Evolutionary conservation across 108 stramenopile genomes (phyloP), one percentile per base, ranked within the genome.

Genomic region (Conticribra weissflogii): DNA sequence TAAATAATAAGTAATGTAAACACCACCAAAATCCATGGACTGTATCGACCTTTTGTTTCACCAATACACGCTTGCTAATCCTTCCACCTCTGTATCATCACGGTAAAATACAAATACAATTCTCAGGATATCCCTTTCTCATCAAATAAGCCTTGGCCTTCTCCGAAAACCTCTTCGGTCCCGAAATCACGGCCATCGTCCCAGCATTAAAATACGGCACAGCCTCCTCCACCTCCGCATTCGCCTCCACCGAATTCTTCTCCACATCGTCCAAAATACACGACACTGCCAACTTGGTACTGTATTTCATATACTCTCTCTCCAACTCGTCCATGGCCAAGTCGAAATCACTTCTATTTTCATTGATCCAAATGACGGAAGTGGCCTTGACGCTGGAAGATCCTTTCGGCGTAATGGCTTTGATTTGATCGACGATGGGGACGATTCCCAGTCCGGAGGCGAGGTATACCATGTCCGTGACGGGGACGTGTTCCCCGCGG

Each of bases 171-270:
- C 68, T 58, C 55, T 68, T 72, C 30, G 89, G 89, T 28, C 89
- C 89, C 3, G 74, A 58, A 23, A 90, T 57, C 18, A 90, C 86
- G 46, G 86, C 89, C 89, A 90, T 90, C 3, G 86, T 87, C n/a
- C 89, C 89, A 9, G 82, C 78, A 54, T 54, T 69, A 62, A 86
- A 90, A 48, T 85, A 85, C 2, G 89, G 89, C 45, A 88, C 78
- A 4, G 82, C 73, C 24, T 77, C 73, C 21, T 71, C 79, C 14
- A 90, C 61, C 51, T 87, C 85, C 33, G 44, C 52, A 68, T 86
- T 87, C 46, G 76, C 81, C 33, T 71, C 76, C 64, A 90, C 48
- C 31, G 78, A 60, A 58, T 78, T 74, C 31, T 80, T 83, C n/a
- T 62, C 33, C 36, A 52, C 69, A 57, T 83, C 78, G 50, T 84